Base-by-base conservation (phyloP, 495 filamentous ascomycete genomes). In the Lasiosphaeria ovina region DNA sequence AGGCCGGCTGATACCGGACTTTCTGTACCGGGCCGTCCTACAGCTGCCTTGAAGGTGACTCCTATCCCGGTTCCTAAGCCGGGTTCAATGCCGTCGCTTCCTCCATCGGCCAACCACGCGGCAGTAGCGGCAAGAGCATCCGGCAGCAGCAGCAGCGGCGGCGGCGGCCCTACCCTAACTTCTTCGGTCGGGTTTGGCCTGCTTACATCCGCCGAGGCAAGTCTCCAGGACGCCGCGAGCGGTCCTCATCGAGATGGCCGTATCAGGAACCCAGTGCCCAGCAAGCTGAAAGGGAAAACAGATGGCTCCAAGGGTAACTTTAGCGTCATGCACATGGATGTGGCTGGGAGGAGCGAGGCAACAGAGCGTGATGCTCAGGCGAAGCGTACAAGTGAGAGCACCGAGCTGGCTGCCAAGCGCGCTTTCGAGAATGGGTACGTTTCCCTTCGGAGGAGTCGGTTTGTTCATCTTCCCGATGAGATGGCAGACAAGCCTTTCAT, bases 221-320 rank as follows among this genome's bases (percentile, higher is more conserved):
- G 47, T 44, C 51, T 65, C 10, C 63, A 64, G 36, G 73, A 74
- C 38, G 62, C 58, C 14, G 54, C 65, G 14, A 56, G 51, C 33
- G 68, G 62, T 14, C 59, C 62, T 8, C 64, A 67, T n/a, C 69
- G 61, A 38, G 82, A 84, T 66, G 81, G 82, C 47, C 74, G 82
- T 8, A 79, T 84, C n/a, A 71, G 80, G 45, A 82, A 84, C 58
- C 81, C 81, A 6, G 79, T 84, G 1, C 81, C 82, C 2, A 82
- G 81, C 66, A 83, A 83, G 59, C 66, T 83, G 44, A 83, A 83
- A 62, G 81, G 81, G 45, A 81, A 81, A 54, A 83, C 78, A n/a
- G 80, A 83, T 58, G 73, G 76, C 17, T 83, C 80, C 64, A 79
- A 82, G 57, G 81, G 81, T 6, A 83, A 83, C 61, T 85, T 85